phyloP scores from a whole-genome alignment of 2,329 filamentous ascomycete species.

The Penicillium sp. region DNA sequence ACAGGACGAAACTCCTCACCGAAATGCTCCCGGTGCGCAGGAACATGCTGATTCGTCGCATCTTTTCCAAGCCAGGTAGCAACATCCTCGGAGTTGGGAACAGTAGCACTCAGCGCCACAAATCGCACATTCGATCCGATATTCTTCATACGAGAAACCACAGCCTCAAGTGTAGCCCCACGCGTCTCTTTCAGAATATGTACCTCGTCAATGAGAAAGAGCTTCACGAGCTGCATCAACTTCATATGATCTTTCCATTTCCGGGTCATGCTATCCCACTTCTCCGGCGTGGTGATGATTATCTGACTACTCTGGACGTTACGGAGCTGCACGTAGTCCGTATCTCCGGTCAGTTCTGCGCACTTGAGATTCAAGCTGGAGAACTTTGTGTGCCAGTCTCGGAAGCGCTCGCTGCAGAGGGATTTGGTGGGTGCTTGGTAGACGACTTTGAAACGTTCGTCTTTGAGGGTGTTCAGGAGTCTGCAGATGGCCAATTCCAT shows the following conservation, averaged over 20 bases:
- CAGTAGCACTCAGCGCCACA: conserved; percentile 76
- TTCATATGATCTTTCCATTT: conserved; percentile 80
- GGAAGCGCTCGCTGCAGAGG: conserved; percentile 71
- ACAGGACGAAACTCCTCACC: conserved; percentile 79
- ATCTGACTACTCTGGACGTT: conserved; percentile 72
- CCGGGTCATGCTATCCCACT: conserved; percentile 85
- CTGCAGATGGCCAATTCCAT: conserved; percentile 80
- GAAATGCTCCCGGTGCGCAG: conserved; percentile 68
- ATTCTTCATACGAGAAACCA: conserved; percentile 84
- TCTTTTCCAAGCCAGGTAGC: conserved; percentile 74
- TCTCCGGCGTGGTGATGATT: conserved; percentile 84
- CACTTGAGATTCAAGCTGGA: conserved; percentile 64
- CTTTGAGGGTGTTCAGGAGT: conserved; percentile 57
- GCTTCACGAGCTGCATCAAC: conserved; percentile 69
- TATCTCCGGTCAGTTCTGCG: conserved; percentile 80
- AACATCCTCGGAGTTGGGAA: conserved; percentile 79
- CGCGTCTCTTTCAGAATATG: conserved; percentile 79
- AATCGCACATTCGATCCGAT: conserved; percentile 74
- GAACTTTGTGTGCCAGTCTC: conserved; percentile 78
- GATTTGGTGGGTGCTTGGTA: conserved; percentile 86
- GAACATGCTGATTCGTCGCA: conserved; percentile 56
- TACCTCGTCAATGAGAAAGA: conserved; percentile 84
- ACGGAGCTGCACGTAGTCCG: conserved; percentile 63
- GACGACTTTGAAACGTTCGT: conserved; percentile 70
- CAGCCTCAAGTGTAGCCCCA: conserved; percentile 76